These are phyloP conservation scores for Cryomyces minteri DNA, from an alignment of 495 filamentous ascomycete genomes.

Conservation along the genomic window DNA sequence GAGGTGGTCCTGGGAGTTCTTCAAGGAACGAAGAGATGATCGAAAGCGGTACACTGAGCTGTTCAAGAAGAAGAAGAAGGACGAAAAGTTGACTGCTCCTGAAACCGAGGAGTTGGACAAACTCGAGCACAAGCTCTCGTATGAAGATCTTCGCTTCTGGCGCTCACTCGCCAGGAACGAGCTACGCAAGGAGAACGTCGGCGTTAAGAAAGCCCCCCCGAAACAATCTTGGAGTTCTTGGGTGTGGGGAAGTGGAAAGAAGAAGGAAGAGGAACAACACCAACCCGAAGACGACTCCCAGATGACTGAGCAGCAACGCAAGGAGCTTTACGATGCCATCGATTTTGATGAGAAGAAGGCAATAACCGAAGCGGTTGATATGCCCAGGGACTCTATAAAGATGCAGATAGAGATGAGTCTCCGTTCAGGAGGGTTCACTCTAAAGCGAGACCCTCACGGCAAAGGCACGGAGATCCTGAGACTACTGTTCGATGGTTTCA, in stretches of 20 bases:
- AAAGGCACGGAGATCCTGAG: conserved; percentile 62
- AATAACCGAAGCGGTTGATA: conserved; percentile 68
- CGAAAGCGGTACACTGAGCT: conserved; percentile 74
- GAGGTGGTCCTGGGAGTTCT: conserved; percentile 86
- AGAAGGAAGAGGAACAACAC: conserved; percentile 35
- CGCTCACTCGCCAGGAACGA: conserved; percentile 85
- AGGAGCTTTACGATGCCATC: conserved; percentile 92
- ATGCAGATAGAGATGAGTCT: conserved; percentile 79
- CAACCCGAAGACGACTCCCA: conserved; percentile 45
- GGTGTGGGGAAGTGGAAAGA: conserved; percentile 49
- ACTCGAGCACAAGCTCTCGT: conserved; percentile 73
- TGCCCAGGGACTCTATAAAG: conserved; percentile 79
- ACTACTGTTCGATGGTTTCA: conserved; percentile 84
- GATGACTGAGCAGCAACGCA: conserved; percentile 87
- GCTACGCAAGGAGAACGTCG: conserved; percentile 82
- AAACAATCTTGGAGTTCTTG: conserved; percentile 73
- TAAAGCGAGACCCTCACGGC: conserved; percentile 74
- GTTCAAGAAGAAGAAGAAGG: conserved; percentile 84
- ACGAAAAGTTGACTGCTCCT: conserved; percentile 46
- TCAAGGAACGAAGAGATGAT: conserved; percentile 80
- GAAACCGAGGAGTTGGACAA: conserved; percentile 55
- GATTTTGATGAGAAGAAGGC: conserved; percentile 96
- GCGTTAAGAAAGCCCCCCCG: conserved; percentile 48
- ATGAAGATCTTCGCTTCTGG: conserved; percentile 97
- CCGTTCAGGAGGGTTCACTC: conserved; percentile 81